phyloP scores from a whole-genome alignment of 257 asterid species.

The Solanum ahanhuiri region DNA sequence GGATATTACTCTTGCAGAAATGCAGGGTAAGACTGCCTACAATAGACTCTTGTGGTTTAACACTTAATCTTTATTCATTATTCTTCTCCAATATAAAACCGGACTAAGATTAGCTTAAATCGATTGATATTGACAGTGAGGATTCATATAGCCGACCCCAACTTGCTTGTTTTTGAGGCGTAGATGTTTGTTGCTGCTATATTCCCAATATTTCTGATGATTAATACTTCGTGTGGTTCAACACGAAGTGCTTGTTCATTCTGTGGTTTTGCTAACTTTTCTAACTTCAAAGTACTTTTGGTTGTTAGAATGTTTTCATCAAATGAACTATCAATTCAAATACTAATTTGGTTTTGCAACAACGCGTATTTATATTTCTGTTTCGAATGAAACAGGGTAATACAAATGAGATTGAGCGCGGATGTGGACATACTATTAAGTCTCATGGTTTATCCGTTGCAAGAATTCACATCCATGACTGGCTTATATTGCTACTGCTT shows the following conservation, averaged over 20 bases:
- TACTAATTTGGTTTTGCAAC: neutral
- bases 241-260: neutral
- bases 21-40: neutral
- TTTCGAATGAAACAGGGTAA: constrained; percentile 23
- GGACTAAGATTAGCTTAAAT: neutral
- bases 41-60: neutral
- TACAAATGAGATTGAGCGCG: constrained; percentile 23
- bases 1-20: neutral
- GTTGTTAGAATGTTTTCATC: neutral
- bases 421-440: constrained; percentile 43
- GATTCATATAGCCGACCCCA: neutral
- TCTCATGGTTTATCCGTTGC: constrained; percentile 67
- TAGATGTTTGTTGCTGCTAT: neutral
- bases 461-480: constrained; percentile 54
- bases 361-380: neutral
- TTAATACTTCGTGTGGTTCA: neutral
- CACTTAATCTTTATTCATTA: neutral
- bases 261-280: neutral
- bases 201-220: neutral
- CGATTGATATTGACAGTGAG: neutral
- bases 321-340: neutral
- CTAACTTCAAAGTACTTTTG: neutral
- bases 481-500: constrained; percentile 66
- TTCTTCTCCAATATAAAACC: neutral
- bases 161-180: neutral